Base-by-base conservation (phyloP, 768 basidiomycete species). In the Collybia nuda region DNA sequence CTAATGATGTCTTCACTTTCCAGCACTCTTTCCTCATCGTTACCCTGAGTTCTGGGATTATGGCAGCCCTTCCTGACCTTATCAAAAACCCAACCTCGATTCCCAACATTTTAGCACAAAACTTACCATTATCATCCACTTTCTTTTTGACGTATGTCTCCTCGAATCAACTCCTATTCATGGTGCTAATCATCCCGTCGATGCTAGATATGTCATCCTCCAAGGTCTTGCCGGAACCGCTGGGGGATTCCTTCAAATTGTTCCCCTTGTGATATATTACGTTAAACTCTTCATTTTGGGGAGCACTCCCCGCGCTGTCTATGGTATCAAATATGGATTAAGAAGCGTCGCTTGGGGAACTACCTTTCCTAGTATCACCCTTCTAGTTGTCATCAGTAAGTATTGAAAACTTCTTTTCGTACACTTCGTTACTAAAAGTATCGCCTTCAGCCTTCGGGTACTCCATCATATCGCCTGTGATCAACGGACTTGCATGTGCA, bases 11-110 rank as follows among this genome's bases (percentile, higher is more conserved):
- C 5, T 19, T 6, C 46, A 35, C 12, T 41, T 40, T 32, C 18
- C 69, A 97, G 89, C 90, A 98, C 69, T 92, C 91, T 2, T 99
- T 98, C 82, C 73, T 98, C 39, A 82, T 97, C 59, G 85, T 97
- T 28, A 90, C 94, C 0, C 66, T 98, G 26, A 77, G 84, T 28
- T 88, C 91, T 2, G 96, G 96, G 47, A 79, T 99, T 55, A 74
- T 93, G 49, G 75, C 85, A 3, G 78, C 94, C 0, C 71, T 97
- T 2, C 73, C 78, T 3, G 63, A 68, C 2, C 67, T 98, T 42
- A 66, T 82, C 18, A 67, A 85, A 46, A 80, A 90, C 66, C 93
- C 93, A 0, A 71, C 76, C 0, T 82, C 80, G 0, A 71, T 90
- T 21, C 87, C 95, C 0, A 76, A 66, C 0, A 72, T 89, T 17